phyloP scores from a whole-genome alignment of 208 protist genomes.

The Crithidia acanthocephali region DNA sequence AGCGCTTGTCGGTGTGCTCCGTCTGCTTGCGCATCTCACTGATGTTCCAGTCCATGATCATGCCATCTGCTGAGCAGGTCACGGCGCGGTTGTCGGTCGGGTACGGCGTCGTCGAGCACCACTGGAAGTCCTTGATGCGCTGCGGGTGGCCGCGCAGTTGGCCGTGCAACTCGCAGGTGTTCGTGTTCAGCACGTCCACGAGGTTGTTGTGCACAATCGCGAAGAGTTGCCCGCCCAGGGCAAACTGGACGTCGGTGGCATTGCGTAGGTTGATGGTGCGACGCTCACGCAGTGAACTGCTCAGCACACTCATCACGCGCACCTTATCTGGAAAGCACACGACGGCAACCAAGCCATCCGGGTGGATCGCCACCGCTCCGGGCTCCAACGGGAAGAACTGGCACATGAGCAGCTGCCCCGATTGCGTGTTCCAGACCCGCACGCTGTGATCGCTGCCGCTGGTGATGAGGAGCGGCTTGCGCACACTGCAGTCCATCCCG shows the following conservation, averaged over 20 bases:
- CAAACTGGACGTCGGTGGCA: constrained; percentile 90
- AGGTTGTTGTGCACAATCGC: constrained; percentile 93
- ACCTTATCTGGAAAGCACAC: constrained; percentile 96
- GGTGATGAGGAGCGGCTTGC: constrained; percentile 95
- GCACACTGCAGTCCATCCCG: constrained; percentile 93
- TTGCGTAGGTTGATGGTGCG: constrained; percentile 90
- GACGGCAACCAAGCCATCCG: constrained; percentile 93
- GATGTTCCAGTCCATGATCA: constrained; percentile 95
- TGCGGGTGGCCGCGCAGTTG: constrained; percentile 94
- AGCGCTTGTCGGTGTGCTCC: constrained; percentile 93
- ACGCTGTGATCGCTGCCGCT: constrained; percentile 92
- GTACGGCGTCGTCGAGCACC: constrained; percentile 82
- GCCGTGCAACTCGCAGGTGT: constrained; percentile 92
- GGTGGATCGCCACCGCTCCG: constrained; percentile 93
- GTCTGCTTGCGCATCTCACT: constrained; percentile 82
- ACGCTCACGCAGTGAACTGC: constrained; percentile 91
- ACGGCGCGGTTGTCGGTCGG: constrained; percentile 93
- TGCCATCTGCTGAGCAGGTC: constrained; percentile 93
- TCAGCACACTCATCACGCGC: constrained; percentile 94
- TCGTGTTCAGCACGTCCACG: constrained; percentile 94
- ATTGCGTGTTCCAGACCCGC: constrained; percentile 96
- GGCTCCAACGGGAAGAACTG: constrained; percentile 89
- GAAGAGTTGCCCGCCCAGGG: constrained; percentile 95
- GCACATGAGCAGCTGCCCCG: constrained; percentile 86
- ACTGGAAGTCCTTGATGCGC: constrained; percentile 87